Evolutionary conservation across 805 yeast species (phyloP).

Genomic region (Kuraishia borneana): DNA sequence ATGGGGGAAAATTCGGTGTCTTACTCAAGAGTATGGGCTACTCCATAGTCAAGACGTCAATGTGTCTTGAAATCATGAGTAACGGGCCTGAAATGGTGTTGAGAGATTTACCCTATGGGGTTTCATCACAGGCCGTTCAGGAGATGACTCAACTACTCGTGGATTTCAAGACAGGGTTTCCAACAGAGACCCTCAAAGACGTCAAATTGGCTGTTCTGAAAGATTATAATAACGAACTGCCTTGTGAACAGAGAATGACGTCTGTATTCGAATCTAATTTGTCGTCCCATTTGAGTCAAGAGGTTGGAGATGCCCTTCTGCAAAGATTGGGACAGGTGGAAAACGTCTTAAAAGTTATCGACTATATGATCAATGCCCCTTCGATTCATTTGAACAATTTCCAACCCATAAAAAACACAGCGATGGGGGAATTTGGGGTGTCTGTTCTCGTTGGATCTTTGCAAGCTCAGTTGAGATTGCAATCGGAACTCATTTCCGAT

Average conservation of each 20-base stretch:
- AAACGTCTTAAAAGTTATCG: conserved; percentile 22
- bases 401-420: conserved; percentile 9
- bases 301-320: conserved; percentile 25
- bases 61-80: conserved; percentile 17
- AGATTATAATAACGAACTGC: conserved; percentile 12
- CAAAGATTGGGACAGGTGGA: conserved; percentile 26
- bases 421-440: conserved; percentile 14
- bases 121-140: not conserved
- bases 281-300: conserved; percentile 26
- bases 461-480: conserved; percentile 8
- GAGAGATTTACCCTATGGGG: not conserved
- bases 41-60: conserved; percentile 21
- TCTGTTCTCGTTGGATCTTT: conserved; percentile 10
- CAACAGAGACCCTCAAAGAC: conserved; percentile 21
- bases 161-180: conserved; percentile 26
- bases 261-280: conserved; percentile 29
- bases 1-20: conserved; percentile 16
- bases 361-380: conserved; percentile 20
- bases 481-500: conserved; percentile 12
- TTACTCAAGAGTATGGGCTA: conserved; percentile 23
- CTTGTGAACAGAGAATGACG: conserved; percentile 21
- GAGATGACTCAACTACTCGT: conserved; percentile 10
- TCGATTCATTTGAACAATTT: conserved; percentile 11
- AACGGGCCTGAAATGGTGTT: not conserved
- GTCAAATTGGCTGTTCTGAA: conserved; percentile 24